These are phyloP conservation scores for Kodamaea arcana DNA, from an alignment of 1,139 yeast species.

Conservation along the genomic window DNA sequence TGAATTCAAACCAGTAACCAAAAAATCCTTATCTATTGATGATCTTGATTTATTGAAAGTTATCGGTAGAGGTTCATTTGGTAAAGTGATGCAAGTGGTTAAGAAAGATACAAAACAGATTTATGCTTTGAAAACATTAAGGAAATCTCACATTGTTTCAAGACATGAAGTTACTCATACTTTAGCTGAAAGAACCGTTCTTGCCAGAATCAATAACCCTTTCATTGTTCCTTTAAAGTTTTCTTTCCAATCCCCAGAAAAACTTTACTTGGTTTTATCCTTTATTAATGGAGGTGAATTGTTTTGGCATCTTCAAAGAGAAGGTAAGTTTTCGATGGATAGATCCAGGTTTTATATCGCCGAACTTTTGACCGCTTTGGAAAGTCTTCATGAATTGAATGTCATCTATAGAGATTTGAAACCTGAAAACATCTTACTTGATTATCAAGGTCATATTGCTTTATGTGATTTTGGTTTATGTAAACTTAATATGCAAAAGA, in stretches of 20 bases:
- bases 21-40: conserved; percentile 68
- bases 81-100: conserved; percentile 97
- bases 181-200: conserved; percentile 88
- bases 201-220: conserved; percentile 92
- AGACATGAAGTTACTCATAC: conserved; percentile 96
- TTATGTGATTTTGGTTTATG: conserved; percentile 96
- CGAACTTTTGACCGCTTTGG: conserved; percentile 87
- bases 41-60: conserved; percentile 92
- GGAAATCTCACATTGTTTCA: conserved; percentile 91
- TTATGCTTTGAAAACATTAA: conserved; percentile 87
- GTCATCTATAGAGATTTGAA: conserved; percentile 93
- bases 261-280: conserved; percentile 81
- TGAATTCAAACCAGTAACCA: conserved; percentile 69
- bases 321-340: conserved; percentile 84
- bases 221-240: conserved; percentile 96
- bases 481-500: conserved; percentile 85
- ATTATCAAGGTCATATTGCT: conserved; percentile 96
- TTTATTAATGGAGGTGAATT: conserved; percentile 97
- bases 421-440: conserved; percentile 90
- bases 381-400: conserved; percentile 82
- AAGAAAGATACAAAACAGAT: conserved; percentile 92
- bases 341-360: conserved; percentile 92
- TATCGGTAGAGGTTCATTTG: conserved; percentile 96
- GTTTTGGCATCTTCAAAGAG: conserved; percentile 89
- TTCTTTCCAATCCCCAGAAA: conserved; percentile 94